Evolutionary conservation across 1,284 basidiomycete species (phyloP), one percentile per base, ranked within the genome.

Genomic region (Moesziomyces sp.): DNA sequence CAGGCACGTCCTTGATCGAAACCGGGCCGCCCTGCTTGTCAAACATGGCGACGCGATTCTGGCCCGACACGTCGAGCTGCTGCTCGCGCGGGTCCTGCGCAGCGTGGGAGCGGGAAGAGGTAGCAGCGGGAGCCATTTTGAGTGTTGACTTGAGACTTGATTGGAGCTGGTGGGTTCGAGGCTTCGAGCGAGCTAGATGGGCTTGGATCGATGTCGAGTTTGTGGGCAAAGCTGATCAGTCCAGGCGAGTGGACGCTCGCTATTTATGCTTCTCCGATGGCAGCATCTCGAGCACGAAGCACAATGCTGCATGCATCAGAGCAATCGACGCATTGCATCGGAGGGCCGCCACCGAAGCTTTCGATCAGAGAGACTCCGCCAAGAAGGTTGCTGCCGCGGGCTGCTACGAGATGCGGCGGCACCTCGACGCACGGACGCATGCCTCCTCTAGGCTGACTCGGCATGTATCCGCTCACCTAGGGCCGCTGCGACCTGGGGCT

Each of bases 1-100:
- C 91, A 23, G 86, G 58, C 11, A 59, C 50, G 16, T 67, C 57
- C 19, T 69, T 59, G 61, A 81, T 50, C 4, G 58, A 61, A 46
- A 79, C 65, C 28, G 75, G 72, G 18, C 78, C 76, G 23, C 76
- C 76, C 51, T 81, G 52, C 67, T 81, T 62, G 57, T 72, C 59
- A 34, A 74, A 78, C 65, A 79, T 69, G 52, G 79, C 79, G 46
- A 63, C 78, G 1, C 58, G 72, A 52, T 74, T 70, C 26, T 60
- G 47, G 19, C 67, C 64, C 1, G 69, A 66, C 44, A 81, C 43
- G 35, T 74, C 50, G 26, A 79, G 60, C 52, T 77, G 49, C 19
- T 63, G 66, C 68, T 79, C 77, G 13, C 77, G 67, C 19, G 75
- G 60, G 50, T 79, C 77, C 45, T 52, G 54, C n/a, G 53, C 50